Evolutionary conservation across 257 asterid genomes (phyloP), one percentile per base, ranked within the genome.

Genomic region (Solanum gracilifrons): DNA sequence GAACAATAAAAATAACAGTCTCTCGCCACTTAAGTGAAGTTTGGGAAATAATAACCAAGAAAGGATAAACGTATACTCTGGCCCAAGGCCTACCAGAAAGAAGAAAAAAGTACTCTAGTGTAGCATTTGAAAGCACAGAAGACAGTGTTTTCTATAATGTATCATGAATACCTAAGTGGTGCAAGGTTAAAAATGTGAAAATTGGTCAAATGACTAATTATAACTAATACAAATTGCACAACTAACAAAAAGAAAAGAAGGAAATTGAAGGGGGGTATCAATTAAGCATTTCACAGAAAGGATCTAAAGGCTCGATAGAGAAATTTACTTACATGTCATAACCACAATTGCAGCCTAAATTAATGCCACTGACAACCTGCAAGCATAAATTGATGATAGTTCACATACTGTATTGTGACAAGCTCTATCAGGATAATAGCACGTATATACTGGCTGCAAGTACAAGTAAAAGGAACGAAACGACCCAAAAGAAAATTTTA

Each of bases 331-430:
- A 95, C 98, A 93, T 91, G 90, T 93, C 95, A 93, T 93, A 95
- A 64, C 98, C 96, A 62, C 96, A 94, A 88, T 95, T 95, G 94
- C 98, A 93, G 77, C 98, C 98, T 95, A 91, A 93, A 87, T 95
- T 95, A 87, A 95, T 95, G 91, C 98, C 98, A 88, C 98, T 95
- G 90, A 95, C 88, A 77, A 95, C 98, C 98, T 95, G 93, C 92
- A 93, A 89, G 86, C 83, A 90, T 29, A 87, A 51, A 84, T 82
- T 74, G 87, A 76, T 66, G 87, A 23, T 64, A 58, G 82, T 41
- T 25, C 41, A 58, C n/a, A 13, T 41, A 43, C 35, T 25, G 36
- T 41, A 43, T 43, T 43, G 16, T 48, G 60, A 48, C 60, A 48
- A 15, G 21, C 21, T 15, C 9, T 48, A 48, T 48, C 21, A 48